Evolutionary conservation across 257 asterid genomes (phyloP).

Genomic region (Eucommia ulmoides): DNA sequence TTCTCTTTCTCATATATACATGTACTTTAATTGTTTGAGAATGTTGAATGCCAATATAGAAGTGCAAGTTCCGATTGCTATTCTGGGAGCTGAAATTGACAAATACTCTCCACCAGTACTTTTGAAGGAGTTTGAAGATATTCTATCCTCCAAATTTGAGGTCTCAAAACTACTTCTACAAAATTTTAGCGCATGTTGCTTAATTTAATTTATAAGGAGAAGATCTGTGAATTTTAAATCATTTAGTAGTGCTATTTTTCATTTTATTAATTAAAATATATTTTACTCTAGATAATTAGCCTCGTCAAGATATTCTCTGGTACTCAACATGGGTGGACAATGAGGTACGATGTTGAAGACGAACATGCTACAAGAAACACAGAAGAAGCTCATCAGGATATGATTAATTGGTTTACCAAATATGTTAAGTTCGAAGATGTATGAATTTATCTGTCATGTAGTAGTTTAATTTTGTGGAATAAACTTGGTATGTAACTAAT

Average conservation of each 20-base stretch:
- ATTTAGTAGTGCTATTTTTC: neutral
- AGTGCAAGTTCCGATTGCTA: conserved; percentile 38
- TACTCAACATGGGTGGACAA: conserved; percentile 44
- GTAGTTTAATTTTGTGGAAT: no score
- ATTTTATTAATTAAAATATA: neutral
- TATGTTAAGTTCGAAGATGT: conserved; percentile 19
- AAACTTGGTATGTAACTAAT: no score
- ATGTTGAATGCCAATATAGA: no score
- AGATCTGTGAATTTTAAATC: neutral
- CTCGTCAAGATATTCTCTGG: conserved; percentile 39
- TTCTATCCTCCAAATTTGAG: conserved; percentile 39
- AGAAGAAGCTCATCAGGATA: conserved; percentile 37
- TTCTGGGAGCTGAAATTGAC: conserved; percentile 57
- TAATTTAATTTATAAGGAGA: no score
- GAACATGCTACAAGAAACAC: conserved; percentile 35
- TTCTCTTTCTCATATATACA: neutral
- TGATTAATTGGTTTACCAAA: conserved; percentile 39
- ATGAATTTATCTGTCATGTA: no score
- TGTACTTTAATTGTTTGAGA: conserved; percentile 5
- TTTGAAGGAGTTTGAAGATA: conserved; percentile 31
- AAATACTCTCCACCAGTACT: conserved; percentile 36
- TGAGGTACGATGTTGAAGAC: conserved; percentile 35
- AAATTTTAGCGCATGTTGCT: neutral
- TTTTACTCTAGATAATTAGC: conserved; percentile 21
- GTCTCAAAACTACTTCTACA: conserved; percentile 7